Evolutionary conservation across 1,284 basidiomycete genomes (phyloP).

Genomic region (Ustilago tritici): DNA sequence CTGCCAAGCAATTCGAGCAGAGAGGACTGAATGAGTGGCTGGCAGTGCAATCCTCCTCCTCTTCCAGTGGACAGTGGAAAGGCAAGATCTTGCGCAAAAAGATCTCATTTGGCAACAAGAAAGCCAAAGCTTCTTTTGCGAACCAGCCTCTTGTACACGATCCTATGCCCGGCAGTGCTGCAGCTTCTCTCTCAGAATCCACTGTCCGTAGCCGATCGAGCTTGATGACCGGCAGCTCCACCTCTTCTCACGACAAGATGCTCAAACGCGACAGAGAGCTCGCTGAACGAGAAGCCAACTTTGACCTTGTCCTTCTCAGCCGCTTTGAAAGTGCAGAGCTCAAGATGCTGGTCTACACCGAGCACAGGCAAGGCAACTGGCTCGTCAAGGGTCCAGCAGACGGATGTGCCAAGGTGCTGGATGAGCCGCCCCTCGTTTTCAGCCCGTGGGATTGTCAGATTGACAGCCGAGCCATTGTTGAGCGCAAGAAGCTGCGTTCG

Average conservation of each 20-base stretch:
- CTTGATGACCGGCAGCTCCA: conserved; percentile 4
- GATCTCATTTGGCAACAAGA: conserved; percentile 33
- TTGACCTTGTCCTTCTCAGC: conserved; percentile 42
- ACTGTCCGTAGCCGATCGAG: conserved; percentile 11
- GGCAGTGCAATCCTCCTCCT: conserved; percentile 5
- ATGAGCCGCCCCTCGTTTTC: conserved; percentile 36
- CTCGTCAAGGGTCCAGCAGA: conserved; percentile 37
- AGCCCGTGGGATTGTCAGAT: conserved; percentile 50
- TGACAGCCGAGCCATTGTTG: conserved; percentile 43
- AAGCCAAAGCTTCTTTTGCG: conserved; percentile 16
- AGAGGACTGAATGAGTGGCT: conserved; percentile 31
- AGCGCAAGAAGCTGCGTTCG: conserved; percentile 51
- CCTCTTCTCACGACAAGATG: conserved; percentile 35
- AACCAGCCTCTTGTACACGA: conserved; percentile 12
- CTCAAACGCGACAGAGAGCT: conserved; percentile 40
- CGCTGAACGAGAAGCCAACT: conserved; percentile 36
- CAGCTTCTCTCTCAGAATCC: neutral
- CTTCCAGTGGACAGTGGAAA: conserved; percentile 26
- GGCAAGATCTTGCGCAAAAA: conserved; percentile 40
- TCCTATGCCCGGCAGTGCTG: conserved; percentile 22
- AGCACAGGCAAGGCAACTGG: conserved; percentile 45
- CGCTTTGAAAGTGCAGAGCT: conserved; percentile 46
- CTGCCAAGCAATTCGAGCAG: conserved; percentile 10
- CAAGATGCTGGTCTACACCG: conserved; percentile 45
- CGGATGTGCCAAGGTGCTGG: conserved; percentile 13